Conservation (phyloP, 139 green algal genomes). For the Coelastrella sp. region DNA sequence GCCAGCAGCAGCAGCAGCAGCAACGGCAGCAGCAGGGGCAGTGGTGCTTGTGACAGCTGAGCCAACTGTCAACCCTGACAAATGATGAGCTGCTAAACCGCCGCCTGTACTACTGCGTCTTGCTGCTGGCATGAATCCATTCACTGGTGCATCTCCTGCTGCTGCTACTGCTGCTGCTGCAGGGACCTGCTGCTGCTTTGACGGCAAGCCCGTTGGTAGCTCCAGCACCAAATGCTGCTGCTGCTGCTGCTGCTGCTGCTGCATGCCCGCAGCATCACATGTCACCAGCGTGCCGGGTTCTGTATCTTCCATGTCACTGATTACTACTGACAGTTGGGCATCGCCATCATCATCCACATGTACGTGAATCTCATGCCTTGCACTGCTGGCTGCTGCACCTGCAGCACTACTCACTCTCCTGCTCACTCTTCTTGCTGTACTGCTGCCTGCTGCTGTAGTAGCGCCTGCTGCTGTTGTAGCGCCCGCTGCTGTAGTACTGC, state of each 20-base stretch:
- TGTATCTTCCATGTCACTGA: conserved; percentile 25
- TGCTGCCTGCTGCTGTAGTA: neutral
- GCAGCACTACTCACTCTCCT: neutral
- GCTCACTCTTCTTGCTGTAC: neutral
- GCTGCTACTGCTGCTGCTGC: neutral
- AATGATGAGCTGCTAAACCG: neutral
- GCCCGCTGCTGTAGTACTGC: neutral
- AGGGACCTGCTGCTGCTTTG: too few species aligned
- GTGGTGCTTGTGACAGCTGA: neutral
- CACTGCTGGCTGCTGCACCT: neutral
- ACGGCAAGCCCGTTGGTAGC: neutral
- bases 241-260: neutral
- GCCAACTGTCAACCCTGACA: neutral
- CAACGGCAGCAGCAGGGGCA: neutral
- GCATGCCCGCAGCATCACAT: neutral
- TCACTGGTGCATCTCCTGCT: neutral
- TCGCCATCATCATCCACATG: conserved; percentile 25
- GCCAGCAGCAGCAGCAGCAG: neutral
- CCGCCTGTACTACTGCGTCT: neutral
- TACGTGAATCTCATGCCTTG: neutral
- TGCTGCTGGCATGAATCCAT: neutral
- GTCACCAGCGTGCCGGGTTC: neutral
- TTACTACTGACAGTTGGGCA: conserved; percentile 24
- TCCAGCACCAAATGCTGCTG: neutral
- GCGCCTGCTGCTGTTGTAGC: neutral